Evolutionary conservation across 176 grass and related monocot species (phyloP).

Genomic region (Stipa capillata): DNA sequence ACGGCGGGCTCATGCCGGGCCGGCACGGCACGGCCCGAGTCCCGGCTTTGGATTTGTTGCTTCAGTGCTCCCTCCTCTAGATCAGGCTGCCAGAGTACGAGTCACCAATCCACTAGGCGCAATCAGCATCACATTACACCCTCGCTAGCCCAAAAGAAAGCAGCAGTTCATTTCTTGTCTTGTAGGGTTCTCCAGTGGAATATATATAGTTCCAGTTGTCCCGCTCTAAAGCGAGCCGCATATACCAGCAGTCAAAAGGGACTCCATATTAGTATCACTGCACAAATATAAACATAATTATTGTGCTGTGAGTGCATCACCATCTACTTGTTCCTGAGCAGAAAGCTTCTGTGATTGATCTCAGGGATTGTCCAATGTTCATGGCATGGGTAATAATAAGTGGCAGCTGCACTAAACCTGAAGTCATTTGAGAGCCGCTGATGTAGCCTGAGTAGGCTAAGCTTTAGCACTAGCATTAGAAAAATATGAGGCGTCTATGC

Average conservation of each 20-base stretch:
- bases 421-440: constrained; percentile 15
- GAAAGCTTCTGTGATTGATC: constrained; percentile 30
- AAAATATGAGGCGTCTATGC: not conserved
- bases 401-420: constrained; percentile 32
- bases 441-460: constrained; percentile 18
- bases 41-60: too few relatives aligned
- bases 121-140: constrained; percentile 20
- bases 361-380: not conserved
- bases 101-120: constrained; percentile 35
- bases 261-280: constrained; percentile 4
- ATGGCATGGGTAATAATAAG: too few relatives aligned
- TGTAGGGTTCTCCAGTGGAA: not conserved
- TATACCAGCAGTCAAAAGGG: not conserved
- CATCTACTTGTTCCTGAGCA: constrained; percentile 18
- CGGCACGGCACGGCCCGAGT: too few relatives aligned
- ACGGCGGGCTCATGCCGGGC: too few relatives aligned
- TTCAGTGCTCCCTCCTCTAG: constrained; percentile 2
- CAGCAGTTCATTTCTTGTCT: constrained; percentile 11
- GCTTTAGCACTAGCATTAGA: constrained; percentile 17
- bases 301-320: constrained; percentile 32
- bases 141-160: too few relatives aligned
- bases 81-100: constrained; percentile 10
- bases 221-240: not conserved
- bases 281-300: constrained; percentile 16
- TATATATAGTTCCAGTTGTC: constrained; percentile 1